Conservation (phyloP, 371 early-diverging fungal species). For the Mucor saturninus region DNA sequence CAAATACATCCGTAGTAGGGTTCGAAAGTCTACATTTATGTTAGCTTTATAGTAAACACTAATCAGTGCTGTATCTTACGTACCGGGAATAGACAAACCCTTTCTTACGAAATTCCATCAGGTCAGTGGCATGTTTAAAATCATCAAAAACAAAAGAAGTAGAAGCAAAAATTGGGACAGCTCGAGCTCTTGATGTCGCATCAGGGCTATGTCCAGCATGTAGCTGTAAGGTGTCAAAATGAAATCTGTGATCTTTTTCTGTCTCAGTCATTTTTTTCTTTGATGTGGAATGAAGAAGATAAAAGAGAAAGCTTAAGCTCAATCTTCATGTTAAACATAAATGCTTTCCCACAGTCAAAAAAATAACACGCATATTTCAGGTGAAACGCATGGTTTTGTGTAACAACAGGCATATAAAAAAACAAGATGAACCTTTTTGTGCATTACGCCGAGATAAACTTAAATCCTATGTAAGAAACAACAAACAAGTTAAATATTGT, state of each 20-base stretch:
- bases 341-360: too few species aligned
- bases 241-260: constrained; percentile 32
- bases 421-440: too few species aligned
- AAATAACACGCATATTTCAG: too few species aligned
- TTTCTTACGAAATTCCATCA: constrained; percentile 68
- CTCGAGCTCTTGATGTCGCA: constrained; percentile 73
- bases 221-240: constrained; percentile 88
- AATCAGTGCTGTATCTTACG: neutral
- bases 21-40: constrained; percentile 44
- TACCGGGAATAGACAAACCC: constrained; percentile 81
- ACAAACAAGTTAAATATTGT: too few species aligned
- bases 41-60: neutral
- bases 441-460: too few species aligned
- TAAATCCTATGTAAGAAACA: too few species aligned
- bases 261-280: constrained; percentile 2
- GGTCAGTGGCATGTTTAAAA: constrained; percentile 74
- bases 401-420: too few species aligned
- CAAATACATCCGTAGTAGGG: constrained; percentile 89
- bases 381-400: too few species aligned
- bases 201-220: constrained; percentile 81
- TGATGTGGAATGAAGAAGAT: neutral
- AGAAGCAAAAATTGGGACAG: constrained; percentile 87
- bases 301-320: too few species aligned
- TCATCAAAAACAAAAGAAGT: constrained; percentile 79
- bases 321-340: too few species aligned